Evolutionary conservation across 78 protist species (phyloP).

Genomic region (Anaeramoeba flamelloides): DNA sequence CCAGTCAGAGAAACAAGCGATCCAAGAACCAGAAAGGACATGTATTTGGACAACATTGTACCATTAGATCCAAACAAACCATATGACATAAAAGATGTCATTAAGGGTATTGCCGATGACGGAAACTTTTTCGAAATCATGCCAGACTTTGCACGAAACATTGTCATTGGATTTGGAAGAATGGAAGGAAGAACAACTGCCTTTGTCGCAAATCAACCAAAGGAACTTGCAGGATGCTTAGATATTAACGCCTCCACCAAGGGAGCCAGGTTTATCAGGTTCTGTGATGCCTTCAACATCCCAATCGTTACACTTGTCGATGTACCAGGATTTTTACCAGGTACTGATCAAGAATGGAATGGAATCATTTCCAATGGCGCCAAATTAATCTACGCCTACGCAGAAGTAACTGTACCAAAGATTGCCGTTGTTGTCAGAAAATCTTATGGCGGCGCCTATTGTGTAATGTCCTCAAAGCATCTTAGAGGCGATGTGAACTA

Average conservation of each 20-base stretch:
- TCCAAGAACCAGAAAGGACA: conserved; percentile 11
- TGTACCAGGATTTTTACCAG: conserved; percentile 98
- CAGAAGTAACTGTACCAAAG: conserved; percentile 95
- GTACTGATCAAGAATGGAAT: conserved; percentile 25
- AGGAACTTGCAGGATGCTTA: conserved; percentile 72
- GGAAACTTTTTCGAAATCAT: conserved; percentile 70
- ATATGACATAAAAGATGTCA: conserved; percentile 83
- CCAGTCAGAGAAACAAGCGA: conserved; percentile 47
- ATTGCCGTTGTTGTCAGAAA: conserved; percentile 90
- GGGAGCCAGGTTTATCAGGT: conserved; percentile 81
- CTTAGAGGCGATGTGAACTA: conserved; percentile 86
- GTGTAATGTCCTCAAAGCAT: conserved; percentile 87
- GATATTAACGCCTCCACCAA: conserved; percentile 85
- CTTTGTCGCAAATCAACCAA: conserved; percentile 92
- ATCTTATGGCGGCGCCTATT: conserved; percentile 95
- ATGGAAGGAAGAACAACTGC: conserved; percentile 86
- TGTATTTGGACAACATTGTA: conserved; percentile 25
- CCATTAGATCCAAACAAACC: conserved; percentile 68
- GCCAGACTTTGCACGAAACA: conserved; percentile 79
- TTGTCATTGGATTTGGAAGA: conserved; percentile 73
- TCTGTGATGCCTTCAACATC: conserved; percentile 89
- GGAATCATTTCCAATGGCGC: conserved; percentile 97
- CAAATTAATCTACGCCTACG: conserved; percentile 89
- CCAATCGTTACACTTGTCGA: conserved; percentile 89
- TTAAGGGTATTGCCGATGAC: conserved; percentile 61